These are phyloP conservation scores for Cladophialophora yegresii DNA, from an alignment of 2,329 filamentous ascomycete genomes.

Conservation along the genomic window DNA sequence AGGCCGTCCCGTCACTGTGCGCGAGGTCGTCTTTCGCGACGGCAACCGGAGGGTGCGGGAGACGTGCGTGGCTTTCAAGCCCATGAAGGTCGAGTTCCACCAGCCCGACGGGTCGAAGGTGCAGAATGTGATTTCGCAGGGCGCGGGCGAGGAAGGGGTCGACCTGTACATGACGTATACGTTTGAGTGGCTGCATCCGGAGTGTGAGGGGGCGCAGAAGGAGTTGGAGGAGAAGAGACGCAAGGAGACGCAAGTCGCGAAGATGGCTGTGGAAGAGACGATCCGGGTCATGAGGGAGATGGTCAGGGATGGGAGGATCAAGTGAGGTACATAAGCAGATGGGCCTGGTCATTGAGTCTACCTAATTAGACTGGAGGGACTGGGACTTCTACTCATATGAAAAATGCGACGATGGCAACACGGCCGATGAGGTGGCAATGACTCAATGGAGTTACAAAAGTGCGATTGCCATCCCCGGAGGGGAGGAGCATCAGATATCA, in stretches of 20 bases:
- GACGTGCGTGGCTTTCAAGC: constrained; percentile 34
- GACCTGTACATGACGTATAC: constrained; percentile 47
- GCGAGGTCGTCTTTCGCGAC: constrained; percentile 38
- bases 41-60: constrained; percentile 35
- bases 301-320: constrained; percentile 34
- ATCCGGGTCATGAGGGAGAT: constrained; percentile 36
- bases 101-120: constrained; percentile 37
- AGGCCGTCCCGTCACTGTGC: constrained; percentile 33
- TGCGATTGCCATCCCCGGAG: neutral
- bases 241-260: constrained; percentile 30
- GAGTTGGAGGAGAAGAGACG: constrained; percentile 22
- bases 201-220: constrained; percentile 24
- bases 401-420: neutral
- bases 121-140: constrained; percentile 41
- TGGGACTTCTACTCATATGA: neutral
- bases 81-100: constrained; percentile 39
- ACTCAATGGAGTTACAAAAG: neutral
- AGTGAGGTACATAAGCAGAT: neutral
- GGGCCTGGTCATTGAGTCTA: neutral
- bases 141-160: constrained; percentile 39
- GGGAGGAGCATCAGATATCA: neutral
- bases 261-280: constrained; percentile 36
- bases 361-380: neutral
- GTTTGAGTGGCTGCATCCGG: constrained; percentile 46
- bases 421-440: neutral